Evolutionary conservation across 768 basidiomycete species (phyloP).

Genomic region (Boletus vermiculosoides): DNA sequence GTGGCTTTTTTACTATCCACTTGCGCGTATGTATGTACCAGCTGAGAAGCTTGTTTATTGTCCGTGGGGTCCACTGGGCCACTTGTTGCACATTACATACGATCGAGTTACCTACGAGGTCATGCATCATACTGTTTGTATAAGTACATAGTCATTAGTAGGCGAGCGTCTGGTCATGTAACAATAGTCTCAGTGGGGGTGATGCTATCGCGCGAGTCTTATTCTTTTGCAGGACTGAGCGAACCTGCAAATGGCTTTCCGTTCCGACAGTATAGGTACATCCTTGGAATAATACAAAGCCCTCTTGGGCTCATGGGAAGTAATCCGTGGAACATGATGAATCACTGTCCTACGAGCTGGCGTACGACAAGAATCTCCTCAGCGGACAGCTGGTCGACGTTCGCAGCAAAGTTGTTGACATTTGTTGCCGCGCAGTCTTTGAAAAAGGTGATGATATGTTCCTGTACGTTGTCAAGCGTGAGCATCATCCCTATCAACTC

Average conservation of each 20-base stretch:
- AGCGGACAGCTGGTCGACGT: constrained; percentile 63
- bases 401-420: constrained; percentile 55
- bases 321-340: neutral
- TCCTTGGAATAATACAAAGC: constrained; percentile 8
- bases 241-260: neutral
- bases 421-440: constrained; percentile 65
- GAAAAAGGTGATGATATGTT: constrained; percentile 68
- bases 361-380: constrained; percentile 73
- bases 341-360: constrained; percentile 40
- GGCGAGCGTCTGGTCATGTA: neutral
- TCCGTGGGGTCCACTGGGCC: neutral
- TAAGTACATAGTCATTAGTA: neutral
- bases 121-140: neutral
- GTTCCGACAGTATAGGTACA: constrained; percentile 10
- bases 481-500: constrained; percentile 17
- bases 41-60: neutral
- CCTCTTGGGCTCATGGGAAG: neutral
- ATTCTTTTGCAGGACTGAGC: neutral
- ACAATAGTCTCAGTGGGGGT: neutral
- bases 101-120: neutral
- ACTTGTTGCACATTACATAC: neutral
- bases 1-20: neutral
- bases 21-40: neutral
- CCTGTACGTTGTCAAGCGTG: constrained; percentile 38
- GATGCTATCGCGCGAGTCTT: neutral